These are phyloP conservation scores for Rubia yunnanensis DNA, from an alignment of 257 asterid species.

Conservation along the genomic window DNA sequence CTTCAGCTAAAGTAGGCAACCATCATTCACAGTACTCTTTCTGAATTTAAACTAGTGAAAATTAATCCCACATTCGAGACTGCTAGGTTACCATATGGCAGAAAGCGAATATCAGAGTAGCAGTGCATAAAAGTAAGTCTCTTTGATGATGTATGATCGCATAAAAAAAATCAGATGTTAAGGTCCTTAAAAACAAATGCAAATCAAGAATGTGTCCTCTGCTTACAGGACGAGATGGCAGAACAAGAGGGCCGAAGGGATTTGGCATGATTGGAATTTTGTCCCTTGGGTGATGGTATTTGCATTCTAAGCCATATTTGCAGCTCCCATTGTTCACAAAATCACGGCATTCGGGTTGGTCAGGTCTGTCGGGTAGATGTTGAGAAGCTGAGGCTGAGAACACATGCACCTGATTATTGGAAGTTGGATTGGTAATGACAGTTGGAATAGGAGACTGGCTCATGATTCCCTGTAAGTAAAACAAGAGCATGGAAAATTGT, in stretches of 20 bases:
- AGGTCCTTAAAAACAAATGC: background rate
- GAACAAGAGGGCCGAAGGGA: constrained; percentile 56
- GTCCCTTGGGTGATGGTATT: constrained; percentile 59
- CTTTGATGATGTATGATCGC: too few relatives aligned
- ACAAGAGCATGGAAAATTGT: constrained; percentile 2
- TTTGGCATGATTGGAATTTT: constrained; percentile 31
- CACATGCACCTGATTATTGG: constrained; percentile 1
- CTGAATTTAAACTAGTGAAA: too few relatives aligned
- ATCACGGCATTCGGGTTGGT: constrained; percentile 61
- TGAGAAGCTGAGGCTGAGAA: constrained; percentile 17
- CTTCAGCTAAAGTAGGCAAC: background rate
- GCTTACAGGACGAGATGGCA: constrained; percentile 52
- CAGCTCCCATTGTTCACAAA: constrained; percentile 56
- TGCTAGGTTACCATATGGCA: too few relatives aligned
- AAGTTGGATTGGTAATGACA: constrained; percentile 7
- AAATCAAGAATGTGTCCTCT: background rate
- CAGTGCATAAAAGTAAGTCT: background rate
- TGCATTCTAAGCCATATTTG: constrained; percentile 58
- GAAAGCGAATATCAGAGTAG: too few relatives aligned
- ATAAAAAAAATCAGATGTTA: background rate
- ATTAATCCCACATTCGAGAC: too few relatives aligned
- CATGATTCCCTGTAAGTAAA: constrained; percentile 14
- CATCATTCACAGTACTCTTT: background rate
- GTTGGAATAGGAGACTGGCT: constrained; percentile 1
- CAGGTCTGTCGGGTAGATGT: constrained; percentile 57